phyloP scores from a whole-genome alignment of 2,329 filamentous ascomycete genomes.

The Pseudogymnoascus sp. region DNA sequence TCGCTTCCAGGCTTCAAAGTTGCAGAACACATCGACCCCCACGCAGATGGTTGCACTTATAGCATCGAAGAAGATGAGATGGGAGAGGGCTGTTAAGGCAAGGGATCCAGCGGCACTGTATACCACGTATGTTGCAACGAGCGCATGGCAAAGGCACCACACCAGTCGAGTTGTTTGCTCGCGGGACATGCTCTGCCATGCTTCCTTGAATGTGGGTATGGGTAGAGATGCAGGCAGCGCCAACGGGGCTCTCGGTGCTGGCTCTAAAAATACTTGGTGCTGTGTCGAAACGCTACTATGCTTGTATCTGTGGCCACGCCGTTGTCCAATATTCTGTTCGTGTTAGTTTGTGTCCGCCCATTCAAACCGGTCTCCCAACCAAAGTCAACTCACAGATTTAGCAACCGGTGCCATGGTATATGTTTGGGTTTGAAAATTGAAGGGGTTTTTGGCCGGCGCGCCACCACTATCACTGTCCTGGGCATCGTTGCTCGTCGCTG shows the following conservation, averaged over 20 bases:
- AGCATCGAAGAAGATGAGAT: slow-evolving; percentile 92
- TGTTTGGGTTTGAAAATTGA: slow-evolving; percentile 87
- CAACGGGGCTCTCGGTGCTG: slow-evolving; percentile 75
- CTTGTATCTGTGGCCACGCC: slow-evolving; percentile 95
- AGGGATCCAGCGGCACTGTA: slow-evolving; percentile 80
- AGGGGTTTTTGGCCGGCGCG: slow-evolving; percentile 53
- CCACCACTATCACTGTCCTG: slow-evolving; percentile 31
- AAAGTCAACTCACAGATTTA: slow-evolving; percentile 59
- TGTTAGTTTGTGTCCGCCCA: slow-evolving; percentile 23
- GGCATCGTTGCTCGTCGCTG: slow-evolving; percentile 17
- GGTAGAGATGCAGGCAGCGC: slow-evolving; percentile 87
- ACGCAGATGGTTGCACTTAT: slow-evolving; percentile 88
- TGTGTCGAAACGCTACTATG: slow-evolving; percentile 83
- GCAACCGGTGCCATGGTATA: slow-evolving; percentile 65
- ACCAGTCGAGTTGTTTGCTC: slow-evolving; percentile 77
- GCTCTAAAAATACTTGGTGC: slow-evolving; percentile 94
- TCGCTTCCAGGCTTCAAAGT: slow-evolving; percentile 96
- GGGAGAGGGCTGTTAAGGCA: slow-evolving; percentile 85
- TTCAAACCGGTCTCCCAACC: not conserved
- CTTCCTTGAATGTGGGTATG: slow-evolving; percentile 82
- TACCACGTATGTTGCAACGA: slow-evolving; percentile 77
- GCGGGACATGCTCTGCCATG: slow-evolving; percentile 79
- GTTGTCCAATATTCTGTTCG: slow-evolving; percentile 74
- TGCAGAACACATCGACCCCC: slow-evolving; percentile 83
- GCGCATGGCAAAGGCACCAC: slow-evolving; percentile 86